Evolutionary conservation across 2,329 filamentous ascomycete species (phyloP).

Genomic region (Metarhizium sp.): DNA sequence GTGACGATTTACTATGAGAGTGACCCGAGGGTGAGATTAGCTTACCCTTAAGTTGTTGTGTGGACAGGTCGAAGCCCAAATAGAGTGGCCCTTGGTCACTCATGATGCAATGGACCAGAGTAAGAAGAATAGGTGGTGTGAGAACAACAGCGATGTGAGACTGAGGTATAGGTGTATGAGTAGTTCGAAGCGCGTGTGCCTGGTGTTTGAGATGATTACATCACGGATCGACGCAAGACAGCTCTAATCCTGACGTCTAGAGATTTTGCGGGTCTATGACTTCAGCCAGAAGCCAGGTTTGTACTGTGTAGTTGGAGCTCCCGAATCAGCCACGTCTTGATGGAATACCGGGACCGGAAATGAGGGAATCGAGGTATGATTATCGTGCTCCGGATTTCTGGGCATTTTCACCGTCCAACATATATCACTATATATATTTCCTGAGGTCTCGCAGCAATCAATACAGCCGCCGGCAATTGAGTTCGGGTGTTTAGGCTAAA

Average conservation of each 20-base stretch:
- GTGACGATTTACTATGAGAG: too few relatives aligned
- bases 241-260: background rate
- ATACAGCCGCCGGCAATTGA: background rate
- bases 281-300: background rate
- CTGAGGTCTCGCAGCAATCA: background rate
- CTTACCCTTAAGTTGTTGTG: constrained; percentile 86
- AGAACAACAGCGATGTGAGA: too few relatives aligned
- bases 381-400: too few relatives aligned
- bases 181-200: too few relatives aligned
- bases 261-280: background rate
- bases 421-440: background rate
- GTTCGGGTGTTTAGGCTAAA: background rate
- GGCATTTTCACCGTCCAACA: too few relatives aligned
- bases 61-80: constrained; percentile 90
- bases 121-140: too few relatives aligned
- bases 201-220: too few relatives aligned
- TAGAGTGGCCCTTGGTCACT: constrained; percentile 51
- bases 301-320: background rate
- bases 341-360: background rate
- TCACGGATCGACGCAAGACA: too few relatives aligned
- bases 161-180: too few relatives aligned
- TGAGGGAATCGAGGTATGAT: too few relatives aligned
- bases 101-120: constrained; percentile 1
- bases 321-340: background rate
- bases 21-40: constrained; percentile 47